A percentile compares a stretch with the other conserved stretches of the same genome.
Conservation (phyloP, 257 asterid species). For the Solanum etuberosum region DNA sequence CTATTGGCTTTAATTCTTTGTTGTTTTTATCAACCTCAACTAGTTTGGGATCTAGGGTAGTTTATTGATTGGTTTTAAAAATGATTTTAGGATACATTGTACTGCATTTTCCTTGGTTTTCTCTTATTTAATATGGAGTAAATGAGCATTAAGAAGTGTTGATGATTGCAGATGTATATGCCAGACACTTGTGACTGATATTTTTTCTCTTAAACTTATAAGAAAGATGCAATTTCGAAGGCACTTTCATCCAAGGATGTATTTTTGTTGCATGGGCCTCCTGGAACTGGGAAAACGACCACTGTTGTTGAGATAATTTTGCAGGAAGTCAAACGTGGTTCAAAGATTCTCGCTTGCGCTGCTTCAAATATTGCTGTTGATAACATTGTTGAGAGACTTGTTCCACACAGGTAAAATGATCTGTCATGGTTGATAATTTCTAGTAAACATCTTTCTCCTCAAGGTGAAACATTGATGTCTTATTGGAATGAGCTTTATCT, state of each 20-base stretch:
- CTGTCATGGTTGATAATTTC: neutral
- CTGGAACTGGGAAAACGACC: conserved; percentile 99
- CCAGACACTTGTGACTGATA: neutral
- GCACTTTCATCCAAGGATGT: conserved; percentile 89
- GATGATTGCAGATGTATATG: neutral
- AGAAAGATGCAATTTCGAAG: conserved; percentile 86
- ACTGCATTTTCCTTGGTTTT: neutral
- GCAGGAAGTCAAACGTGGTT: conserved; percentile 95
- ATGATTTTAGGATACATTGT: neutral
- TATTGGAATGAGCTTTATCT: neutral
- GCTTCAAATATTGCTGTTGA: conserved; percentile 99
- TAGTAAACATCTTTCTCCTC: neutral
- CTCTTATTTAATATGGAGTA: neutral
- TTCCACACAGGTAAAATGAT: conserved; percentile 59
- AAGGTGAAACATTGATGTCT: neutral
- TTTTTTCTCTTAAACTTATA: neutral
- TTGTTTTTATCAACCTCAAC: neutral
- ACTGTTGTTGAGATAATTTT: conserved; percentile 88
- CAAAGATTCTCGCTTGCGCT: conserved; percentile 90
- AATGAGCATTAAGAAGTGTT: neutral
- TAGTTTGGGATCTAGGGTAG: neutral
- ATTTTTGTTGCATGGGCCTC: conserved; percentile 96
- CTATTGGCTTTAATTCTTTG: neutral
- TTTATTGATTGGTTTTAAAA: neutral
- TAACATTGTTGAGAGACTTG: conserved; percentile 95